Evolutionary conservation across 2,329 filamentous ascomycete genomes (phyloP).

Genomic region (Colletotrichum noveboracense): DNA sequence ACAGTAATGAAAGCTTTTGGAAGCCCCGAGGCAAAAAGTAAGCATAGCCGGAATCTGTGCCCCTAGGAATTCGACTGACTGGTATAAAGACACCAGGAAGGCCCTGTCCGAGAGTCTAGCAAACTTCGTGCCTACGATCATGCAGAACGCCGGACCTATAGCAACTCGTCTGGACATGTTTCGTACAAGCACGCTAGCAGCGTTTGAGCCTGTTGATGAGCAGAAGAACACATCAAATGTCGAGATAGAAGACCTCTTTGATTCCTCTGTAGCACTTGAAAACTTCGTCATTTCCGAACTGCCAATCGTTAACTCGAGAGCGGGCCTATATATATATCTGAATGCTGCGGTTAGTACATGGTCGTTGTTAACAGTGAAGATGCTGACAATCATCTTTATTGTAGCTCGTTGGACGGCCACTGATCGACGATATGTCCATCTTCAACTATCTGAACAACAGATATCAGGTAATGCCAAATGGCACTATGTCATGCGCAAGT

Average conservation of each 20-base stretch:
- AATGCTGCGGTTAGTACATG: conserved; percentile 72
- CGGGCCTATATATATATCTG: conserved; percentile 84
- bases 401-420: conserved; percentile 81
- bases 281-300: conserved; percentile 65
- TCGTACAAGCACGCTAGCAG: conserved; percentile 59
- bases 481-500: background rate
- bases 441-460: conserved; percentile 84
- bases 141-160: conserved; percentile 62
- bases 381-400: conserved; percentile 27
- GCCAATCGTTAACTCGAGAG: conserved; percentile 75
- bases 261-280: conserved; percentile 62
- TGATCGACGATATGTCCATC: conserved; percentile 81
- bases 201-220: conserved; percentile 59
- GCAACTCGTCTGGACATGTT: conserved; percentile 61
- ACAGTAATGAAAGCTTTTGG: conserved; percentile 59
- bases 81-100: conserved; percentile 47
- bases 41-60: background rate
- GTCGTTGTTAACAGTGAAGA: background rate
- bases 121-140: conserved; percentile 59
- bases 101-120: conserved; percentile 55
- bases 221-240: conserved; percentile 54
- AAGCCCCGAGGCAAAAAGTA: conserved; percentile 59
- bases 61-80: background rate
- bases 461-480: conserved; percentile 68
- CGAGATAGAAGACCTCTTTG: conserved; percentile 62